Evolutionary conservation across 495 filamentous ascomycete genomes (phyloP), one percentile per base, ranked within the genome.

Genomic region (Letharia columbiana): DNA sequence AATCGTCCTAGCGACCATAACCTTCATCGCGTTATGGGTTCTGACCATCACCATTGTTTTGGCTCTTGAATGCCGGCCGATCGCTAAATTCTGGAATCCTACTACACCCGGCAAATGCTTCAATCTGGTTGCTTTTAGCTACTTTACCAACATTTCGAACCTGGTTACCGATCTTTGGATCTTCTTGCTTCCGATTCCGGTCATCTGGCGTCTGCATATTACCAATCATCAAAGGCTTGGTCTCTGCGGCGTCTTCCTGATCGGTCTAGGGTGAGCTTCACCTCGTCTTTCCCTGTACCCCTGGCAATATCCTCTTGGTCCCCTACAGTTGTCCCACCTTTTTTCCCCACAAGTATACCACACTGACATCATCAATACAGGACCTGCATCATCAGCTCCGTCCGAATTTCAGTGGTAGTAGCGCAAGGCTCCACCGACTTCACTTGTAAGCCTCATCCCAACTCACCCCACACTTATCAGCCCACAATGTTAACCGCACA

Each of bases 171-270:
- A 78, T 58, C 58, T 78, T 20, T 76, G 76, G 72, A 74, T 79
- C 17, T 76, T 79, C 45, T n/a, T 70, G 0, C 74, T 79, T 59
- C 76, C 76, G 2, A 70, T 78, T 11, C 78, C 72, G 13, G 67
- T 74, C 9, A 78, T 78, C 17, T 65, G 75, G 44, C 50, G 67
- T 9, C 60, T 78, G 7, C 71, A 77, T 18, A 72, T 75, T 0
- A 70, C 70, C 23, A 63, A 18, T 17, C 70, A 70, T 7, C 72
- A 74, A 69, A 77, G 76, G 67, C 63, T 78, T 2, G 73, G 72
- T 7, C 70, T 81, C 10, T 77, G 76, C 65, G 73, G 74, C 50
- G 70, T 81, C 44, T 81, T 81, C 62, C 75, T 72, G 3, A 67
- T 79, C 20, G 78, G 77, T 2, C 64, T 79, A 33, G 76, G 71